Evolutionary conservation across 345 rosid genomes (phyloP), one percentile per base, ranked within the genome.

Genomic region (Brassica incana): DNA sequence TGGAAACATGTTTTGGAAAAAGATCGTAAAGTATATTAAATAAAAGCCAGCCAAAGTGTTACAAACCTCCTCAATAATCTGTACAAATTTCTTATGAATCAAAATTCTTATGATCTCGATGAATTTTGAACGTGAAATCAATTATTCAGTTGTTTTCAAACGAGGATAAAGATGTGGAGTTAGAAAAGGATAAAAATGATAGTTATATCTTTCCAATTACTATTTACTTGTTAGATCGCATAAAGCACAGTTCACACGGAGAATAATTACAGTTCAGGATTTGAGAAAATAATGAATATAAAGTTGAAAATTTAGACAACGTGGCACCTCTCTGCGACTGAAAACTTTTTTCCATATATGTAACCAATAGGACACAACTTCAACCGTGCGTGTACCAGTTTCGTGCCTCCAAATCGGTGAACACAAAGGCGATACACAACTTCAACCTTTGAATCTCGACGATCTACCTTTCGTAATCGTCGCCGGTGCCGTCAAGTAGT

Each of bases 101-200:
- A 62, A 32, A 60, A 77, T 69, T 50, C 5, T 69, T 48, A 8
- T 68, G 68, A 60, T 25, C 52, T 77, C 25, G 12, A 61, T 48
- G 58, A 5, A 2, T 9, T 69, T 62, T 48, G 40, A 62, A 61
- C 11, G 70, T 33, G 14, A 40, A 3, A 67, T 6, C 16, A 12
- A 30, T 30, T 15, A 62, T 62, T 30, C 9, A 1, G 61, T 18
- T 38, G 36, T 43, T 76, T 45, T 8, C 32, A 68, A 77, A 43
- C 7, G 69, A 43, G 27, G 23, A 33, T 32, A 29, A 18, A 76
- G 50, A 56, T 52, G 12, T 23, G 7, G 15, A 48, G 9, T 32
- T 16, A 9, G 38, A 38, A 58, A 40, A 69, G n/a, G 15, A 68
- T 77, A 77, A 76, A 30, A 67, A 38, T 59, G 67, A 67, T 18